Conservation (phyloP, 257 asterid species). For the Gardenia jasminoides region DNA sequence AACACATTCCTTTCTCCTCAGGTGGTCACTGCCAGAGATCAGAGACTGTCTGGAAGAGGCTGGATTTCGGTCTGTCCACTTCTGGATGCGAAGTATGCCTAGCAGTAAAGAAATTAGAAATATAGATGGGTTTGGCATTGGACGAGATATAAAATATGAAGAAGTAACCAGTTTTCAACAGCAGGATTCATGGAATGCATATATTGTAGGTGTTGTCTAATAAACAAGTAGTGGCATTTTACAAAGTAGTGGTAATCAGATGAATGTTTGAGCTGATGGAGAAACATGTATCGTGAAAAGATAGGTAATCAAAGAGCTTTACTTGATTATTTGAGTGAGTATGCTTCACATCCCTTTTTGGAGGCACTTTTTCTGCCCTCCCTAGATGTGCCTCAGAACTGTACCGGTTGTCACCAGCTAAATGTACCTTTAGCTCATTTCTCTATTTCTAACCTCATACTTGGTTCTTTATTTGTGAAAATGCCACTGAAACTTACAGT, state of each 20-base stretch:
- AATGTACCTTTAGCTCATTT: not conserved
- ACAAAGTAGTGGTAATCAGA: too few relatives aligned
- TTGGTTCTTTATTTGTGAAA: too few relatives aligned
- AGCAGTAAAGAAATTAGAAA: constrained; percentile 63
- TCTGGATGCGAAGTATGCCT: constrained; percentile 91
- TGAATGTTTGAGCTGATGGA: constrained; percentile 2
- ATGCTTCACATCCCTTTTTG: not conserved
- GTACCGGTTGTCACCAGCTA: too few relatives aligned
- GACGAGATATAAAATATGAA: constrained; percentile 77
- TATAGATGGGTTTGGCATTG: constrained; percentile 63
- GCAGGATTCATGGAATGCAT: constrained; percentile 98
- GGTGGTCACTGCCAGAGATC: constrained; percentile 96
- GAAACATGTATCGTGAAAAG: not conserved
- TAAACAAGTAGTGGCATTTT: not conserved
- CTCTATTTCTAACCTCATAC: not conserved
- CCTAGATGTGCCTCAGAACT: not conserved
- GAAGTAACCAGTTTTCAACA: constrained; percentile 80
- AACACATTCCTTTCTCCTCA: constrained; percentile 26
- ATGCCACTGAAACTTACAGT: not conserved
- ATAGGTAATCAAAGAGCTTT: not conserved
- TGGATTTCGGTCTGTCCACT: constrained; percentile 73
- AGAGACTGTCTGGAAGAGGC: constrained; percentile 93
- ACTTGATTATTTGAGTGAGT: not conserved
- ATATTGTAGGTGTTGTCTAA: constrained; percentile 77
- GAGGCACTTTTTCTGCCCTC: not conserved